Evolutionary conservation across 768 basidiomycete species (phyloP), one percentile per base, ranked within the genome.

Genomic region (Amyloporia xantha): DNA sequence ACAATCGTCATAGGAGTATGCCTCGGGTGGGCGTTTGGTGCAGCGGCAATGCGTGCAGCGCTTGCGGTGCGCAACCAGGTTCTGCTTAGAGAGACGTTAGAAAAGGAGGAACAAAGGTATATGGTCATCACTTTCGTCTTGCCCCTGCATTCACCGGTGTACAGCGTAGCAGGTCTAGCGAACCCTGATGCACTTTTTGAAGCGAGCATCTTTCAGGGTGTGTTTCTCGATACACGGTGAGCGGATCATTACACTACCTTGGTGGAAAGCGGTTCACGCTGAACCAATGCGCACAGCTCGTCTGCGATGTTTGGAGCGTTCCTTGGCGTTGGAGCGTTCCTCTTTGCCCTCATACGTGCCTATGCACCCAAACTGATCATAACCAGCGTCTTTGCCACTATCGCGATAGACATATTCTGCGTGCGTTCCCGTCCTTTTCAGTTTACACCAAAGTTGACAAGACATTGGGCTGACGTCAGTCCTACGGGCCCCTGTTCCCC

Each of bases 11-110:
- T 79, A 5, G 79, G 79, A 1, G 54, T 75, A 39, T 63, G 68
- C 2, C 36, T 76, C 1, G 78, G 78, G 11, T 82, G 80, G 79
- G 79, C 71, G 0, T 67, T 77, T 53, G 76, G 78, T 1, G 65
- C 68, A 9, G 78, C 75, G 0, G 77, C 71, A 0, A 81, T 82
- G 78, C 70, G 70, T 3, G 72, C 75, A 0, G 72, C 71, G 0
- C 57, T 75, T 0, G 60, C 68, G 4, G 71, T 70, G 0, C 64
- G 72, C 9, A 57, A 65, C 46, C 59, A 69, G 50, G 59, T 60
- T 0, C 50, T 68, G 6, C 56, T 73, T 11, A 56, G 60, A 30
- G 51, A 55, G 15, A 59, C 61, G 4, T 54, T 60, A 4, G 59
- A 61, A 30, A 57, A 58, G 44, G 66, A 65, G 23, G 53, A 58